These are phyloP conservation scores for Trichoderma koningii DNA, from an alignment of 2,329 filamentous ascomycete species.

Conservation along the genomic window DNA sequence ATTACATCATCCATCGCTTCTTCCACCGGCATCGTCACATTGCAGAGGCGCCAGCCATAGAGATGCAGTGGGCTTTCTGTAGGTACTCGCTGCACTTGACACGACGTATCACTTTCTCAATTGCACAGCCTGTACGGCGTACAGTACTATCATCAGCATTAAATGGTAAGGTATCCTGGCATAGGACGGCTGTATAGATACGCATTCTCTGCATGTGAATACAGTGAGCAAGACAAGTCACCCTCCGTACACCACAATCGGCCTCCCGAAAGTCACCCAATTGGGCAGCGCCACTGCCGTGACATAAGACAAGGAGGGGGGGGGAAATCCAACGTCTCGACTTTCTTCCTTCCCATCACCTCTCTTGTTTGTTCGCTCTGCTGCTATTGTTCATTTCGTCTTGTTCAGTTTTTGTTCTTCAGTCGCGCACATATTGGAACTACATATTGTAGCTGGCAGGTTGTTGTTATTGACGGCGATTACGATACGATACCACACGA, in stretches of 20 bases:
- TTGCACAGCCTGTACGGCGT: background rate
- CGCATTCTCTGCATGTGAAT: background rate
- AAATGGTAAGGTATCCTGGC: no score
- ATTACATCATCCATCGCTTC: background rate
- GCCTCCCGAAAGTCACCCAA: constrained; percentile 22
- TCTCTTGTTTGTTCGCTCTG: background rate
- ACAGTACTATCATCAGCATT: no score
- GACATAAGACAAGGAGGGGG: constrained; percentile 14
- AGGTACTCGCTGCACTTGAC: background rate
- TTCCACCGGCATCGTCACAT: background rate
- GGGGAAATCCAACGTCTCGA: background rate
- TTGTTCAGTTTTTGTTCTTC: background rate
- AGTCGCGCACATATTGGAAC: background rate
- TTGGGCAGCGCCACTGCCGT: constrained; percentile 20
- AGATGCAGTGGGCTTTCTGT: background rate
- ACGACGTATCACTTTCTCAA: background rate
- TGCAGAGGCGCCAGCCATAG: background rate
- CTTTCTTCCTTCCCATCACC: background rate
- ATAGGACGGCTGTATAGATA: no score
- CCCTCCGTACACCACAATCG: background rate
- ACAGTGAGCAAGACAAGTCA: background rate
- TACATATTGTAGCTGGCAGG: background rate
- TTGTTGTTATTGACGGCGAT: background rate
- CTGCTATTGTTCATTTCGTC: background rate
- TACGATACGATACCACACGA: background rate